Conservation (phyloP, 345 rosid genomes). For the Turnera subulata region DNA sequence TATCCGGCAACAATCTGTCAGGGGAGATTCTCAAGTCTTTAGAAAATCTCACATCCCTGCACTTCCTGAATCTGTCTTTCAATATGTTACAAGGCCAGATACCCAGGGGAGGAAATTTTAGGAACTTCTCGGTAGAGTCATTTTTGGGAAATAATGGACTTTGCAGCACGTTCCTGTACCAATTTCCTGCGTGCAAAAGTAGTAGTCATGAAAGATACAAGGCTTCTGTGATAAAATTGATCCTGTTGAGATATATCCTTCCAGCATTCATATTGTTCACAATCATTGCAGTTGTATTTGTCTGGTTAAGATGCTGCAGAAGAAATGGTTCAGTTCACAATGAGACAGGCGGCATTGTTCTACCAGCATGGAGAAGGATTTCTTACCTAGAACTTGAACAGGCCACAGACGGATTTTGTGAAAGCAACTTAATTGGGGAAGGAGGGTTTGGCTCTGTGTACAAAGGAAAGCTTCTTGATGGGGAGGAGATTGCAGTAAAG, state of each 20-base stretch:
- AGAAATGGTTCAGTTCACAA: background rate
- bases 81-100: background rate
- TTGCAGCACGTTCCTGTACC: background rate
- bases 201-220: background rate
- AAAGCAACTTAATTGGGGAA: constrained; percentile 6
- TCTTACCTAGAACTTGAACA: constrained; percentile 6
- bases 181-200: constrained; percentile 10
- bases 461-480: background rate
- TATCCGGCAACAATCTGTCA: background rate
- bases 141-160: constrained; percentile 16
- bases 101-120: constrained; percentile 16
- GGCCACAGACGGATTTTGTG: constrained; percentile 11
- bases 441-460: constrained; percentile 3
- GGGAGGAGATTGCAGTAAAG: constrained; percentile 7
- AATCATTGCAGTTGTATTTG: background rate
- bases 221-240: background rate
- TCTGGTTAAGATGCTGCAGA: background rate
- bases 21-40: constrained; percentile 1
- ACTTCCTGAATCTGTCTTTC: background rate
- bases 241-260: background rate
- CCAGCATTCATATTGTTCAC: background rate
- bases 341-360: background rate
- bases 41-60: background rate
- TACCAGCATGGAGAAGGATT: constrained; percentile 9
- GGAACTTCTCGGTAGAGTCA: constrained; percentile 10